A percentile compares a stretch with the other conserved stretches of the same genome.
Evolutionary conservation across 768 basidiomycete species (phyloP).

Genomic region (Galerina marginata): DNA sequence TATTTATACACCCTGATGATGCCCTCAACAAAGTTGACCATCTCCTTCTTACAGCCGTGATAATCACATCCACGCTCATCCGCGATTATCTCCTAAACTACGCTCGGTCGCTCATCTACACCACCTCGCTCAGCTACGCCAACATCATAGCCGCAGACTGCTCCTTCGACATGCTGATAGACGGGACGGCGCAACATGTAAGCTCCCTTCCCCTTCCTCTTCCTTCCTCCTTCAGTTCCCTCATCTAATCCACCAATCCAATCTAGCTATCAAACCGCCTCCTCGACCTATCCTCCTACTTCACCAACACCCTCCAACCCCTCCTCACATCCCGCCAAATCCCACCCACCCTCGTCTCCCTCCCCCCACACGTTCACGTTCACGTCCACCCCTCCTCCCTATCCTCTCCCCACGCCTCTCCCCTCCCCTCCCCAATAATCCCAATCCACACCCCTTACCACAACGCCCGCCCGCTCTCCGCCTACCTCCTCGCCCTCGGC

Average conservation of each 20-base stretch:
- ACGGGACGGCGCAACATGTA: slow-evolving; percentile 68
- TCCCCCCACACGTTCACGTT: slow-evolving; percentile 44
- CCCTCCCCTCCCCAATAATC: slow-evolving; percentile 73
- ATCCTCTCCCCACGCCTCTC: slow-evolving; percentile 47
- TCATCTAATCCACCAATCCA: neutral
- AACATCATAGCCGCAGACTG: slow-evolving; percentile 78
- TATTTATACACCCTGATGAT: too few species aligned
- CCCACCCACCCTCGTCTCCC: slow-evolving; percentile 40
- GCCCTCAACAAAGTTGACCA: neutral
- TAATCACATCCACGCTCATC: slow-evolving; percentile 73
- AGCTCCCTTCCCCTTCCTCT: slow-evolving; percentile 17
- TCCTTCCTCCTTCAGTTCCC: neutral
- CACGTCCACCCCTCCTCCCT: slow-evolving; percentile 49
- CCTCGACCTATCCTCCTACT: slow-evolving; percentile 49
- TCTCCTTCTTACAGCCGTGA: slow-evolving; percentile 57
- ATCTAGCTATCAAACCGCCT: slow-evolving; percentile 42
- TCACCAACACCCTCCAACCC: slow-evolving; percentile 38
- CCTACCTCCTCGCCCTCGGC: slow-evolving; percentile 57
- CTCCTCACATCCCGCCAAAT: slow-evolving; percentile 35
- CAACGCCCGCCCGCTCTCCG: slow-evolving; percentile 68
- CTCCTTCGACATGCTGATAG: slow-evolving; percentile 78
- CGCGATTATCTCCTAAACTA: slow-evolving; percentile 91
- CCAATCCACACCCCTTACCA: slow-evolving; percentile 78
- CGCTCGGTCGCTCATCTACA: slow-evolving; percentile 90
- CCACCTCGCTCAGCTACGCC: slow-evolving; percentile 80